Evolutionary conservation across 2,329 filamentous ascomycete genomes (phyloP), one percentile per base, ranked within the genome.

Genomic region (Pseudocercospora macadamiae): DNA sequence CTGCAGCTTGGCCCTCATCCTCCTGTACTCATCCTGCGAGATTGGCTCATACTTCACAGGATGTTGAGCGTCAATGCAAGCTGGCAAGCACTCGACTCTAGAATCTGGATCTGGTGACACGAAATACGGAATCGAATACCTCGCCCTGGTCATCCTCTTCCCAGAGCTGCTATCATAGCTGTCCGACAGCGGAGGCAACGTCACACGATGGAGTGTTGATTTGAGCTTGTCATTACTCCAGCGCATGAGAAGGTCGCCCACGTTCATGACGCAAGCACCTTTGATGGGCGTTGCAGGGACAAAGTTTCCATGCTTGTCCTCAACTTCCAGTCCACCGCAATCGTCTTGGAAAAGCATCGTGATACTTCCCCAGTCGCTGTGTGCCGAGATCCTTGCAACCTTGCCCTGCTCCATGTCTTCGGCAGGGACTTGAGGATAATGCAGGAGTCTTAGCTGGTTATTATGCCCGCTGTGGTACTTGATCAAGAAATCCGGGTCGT

Each of bases 351-450:
- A 62, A 1, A 78, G 75, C 9, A 79, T 69, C 0, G 76, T 78
- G 62, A 78, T 73, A 71, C 75, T 77, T 57, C 72, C 75, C 59
- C 77, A 77, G 55, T 78, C 76, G 2, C 75, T 72, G 55, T 79
- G 76, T 0, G 76, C 76, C 8, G 76, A 75, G 12, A 55, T 37
- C 18, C 52, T 75, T 3, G 75, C 73, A 48, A 74, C 67, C 1
- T 70, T 68, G 2, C 70, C 62, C 2, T 66, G 62, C 26, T 68
- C 66, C 8, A 78, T 66, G 14, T 74, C 61, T 25, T 72, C 68
- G 5, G 59, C 60, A 0, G 68, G 68, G 4, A 62, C 67, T 0
- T 74, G 74, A 4, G 77, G 77, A 60, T 78, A 79, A 61, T 78
- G 74, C 2, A 77, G 64, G 1, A 78, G 47, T 4, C 69, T 54